These are phyloP conservation scores for Termitomyces sp. DNA, from an alignment of 768 basidiomycete genomes.

Conservation along the genomic window DNA sequence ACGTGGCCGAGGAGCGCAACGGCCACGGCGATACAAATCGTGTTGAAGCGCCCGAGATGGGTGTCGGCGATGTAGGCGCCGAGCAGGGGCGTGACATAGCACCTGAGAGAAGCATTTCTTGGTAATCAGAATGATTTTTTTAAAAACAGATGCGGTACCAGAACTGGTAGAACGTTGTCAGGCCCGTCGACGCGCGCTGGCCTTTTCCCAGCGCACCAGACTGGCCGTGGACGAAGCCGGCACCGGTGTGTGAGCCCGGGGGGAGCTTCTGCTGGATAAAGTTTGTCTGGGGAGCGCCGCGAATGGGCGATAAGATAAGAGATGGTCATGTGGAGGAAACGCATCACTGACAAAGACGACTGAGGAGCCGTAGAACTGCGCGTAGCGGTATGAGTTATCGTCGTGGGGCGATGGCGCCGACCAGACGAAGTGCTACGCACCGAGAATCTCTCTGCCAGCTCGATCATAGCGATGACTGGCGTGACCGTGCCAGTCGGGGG, in stretches of 20 bases:
- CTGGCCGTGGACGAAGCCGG: constrained; percentile 45
- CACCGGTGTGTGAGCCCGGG: constrained; percentile 57
- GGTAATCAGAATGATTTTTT: neutral
- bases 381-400: neutral
- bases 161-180: constrained; percentile 67
- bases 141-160: constrained; percentile 34
- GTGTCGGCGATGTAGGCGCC: constrained; percentile 75
- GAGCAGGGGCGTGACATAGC: constrained; percentile 58
- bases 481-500: neutral
- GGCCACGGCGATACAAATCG: constrained; percentile 52
- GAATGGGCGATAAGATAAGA: neutral
- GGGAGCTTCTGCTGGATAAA: constrained; percentile 73
- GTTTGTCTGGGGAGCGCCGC: constrained; percentile 42
- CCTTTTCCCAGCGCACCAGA: constrained; percentile 65
- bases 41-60: constrained; percentile 70
- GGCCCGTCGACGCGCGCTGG: constrained; percentile 67
- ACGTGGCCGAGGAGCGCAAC: constrained; percentile 61
- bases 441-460: constrained; percentile 73
- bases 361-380: constrained; percentile 37
- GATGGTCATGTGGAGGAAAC: neutral
- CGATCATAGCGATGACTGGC: constrained; percentile 58
- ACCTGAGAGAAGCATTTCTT: constrained; percentile 28
- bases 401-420: neutral
- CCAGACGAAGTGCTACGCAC: constrained; percentile 22
- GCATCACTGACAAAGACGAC: constrained; percentile 41